These are phyloP conservation scores for Cercophora newfieldiana DNA, from an alignment of 495 filamentous ascomycete genomes.

Conservation along the genomic window DNA sequence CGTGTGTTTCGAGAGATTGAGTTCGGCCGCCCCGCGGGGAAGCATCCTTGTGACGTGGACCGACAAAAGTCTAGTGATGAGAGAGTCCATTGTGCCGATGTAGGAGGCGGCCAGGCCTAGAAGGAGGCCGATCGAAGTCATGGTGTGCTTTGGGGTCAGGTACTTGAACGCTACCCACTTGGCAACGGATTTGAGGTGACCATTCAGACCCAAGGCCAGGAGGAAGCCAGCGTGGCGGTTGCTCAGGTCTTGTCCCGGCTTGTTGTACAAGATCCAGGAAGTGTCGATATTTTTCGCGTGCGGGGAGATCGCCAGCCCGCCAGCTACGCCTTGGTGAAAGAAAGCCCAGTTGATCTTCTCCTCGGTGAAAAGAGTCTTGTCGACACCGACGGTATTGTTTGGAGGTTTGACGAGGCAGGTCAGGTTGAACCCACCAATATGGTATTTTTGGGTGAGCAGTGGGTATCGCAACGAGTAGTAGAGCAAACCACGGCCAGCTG, in stretches of 20 bases:
- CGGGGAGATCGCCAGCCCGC: slow-evolving; percentile 84
- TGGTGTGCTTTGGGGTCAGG: slow-evolving; percentile 94
- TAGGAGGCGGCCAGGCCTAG: slow-evolving; percentile 91
- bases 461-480: slow-evolving; percentile 82
- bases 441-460: slow-evolving; percentile 84
- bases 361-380: slow-evolving; percentile 79
- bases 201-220: slow-evolving; percentile 89
- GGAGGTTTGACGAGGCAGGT: slow-evolving; percentile 87
- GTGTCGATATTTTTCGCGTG: slow-evolving; percentile 93
- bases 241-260: slow-evolving; percentile 78
- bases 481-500: slow-evolving; percentile 78
- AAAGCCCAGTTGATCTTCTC: slow-evolving; percentile 98
- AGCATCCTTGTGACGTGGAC: slow-evolving; percentile 97
- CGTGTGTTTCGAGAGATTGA: slow-evolving; percentile 90
- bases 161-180: slow-evolving; percentile 99
- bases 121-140: slow-evolving; percentile 95
- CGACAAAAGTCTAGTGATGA: slow-evolving; percentile 90
- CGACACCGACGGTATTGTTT: slow-evolving; percentile 84
- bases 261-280: slow-evolving; percentile 98
- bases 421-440: slow-evolving; percentile 82
- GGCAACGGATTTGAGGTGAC: slow-evolving; percentile 86
- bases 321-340: slow-evolving; percentile 92
- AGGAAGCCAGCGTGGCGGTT: slow-evolving; percentile 95
- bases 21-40: slow-evolving; percentile 84
- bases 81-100: slow-evolving; percentile 92